Conservation (phyloP, 805 yeast species). For the Brettanomyces sp. region DNA sequence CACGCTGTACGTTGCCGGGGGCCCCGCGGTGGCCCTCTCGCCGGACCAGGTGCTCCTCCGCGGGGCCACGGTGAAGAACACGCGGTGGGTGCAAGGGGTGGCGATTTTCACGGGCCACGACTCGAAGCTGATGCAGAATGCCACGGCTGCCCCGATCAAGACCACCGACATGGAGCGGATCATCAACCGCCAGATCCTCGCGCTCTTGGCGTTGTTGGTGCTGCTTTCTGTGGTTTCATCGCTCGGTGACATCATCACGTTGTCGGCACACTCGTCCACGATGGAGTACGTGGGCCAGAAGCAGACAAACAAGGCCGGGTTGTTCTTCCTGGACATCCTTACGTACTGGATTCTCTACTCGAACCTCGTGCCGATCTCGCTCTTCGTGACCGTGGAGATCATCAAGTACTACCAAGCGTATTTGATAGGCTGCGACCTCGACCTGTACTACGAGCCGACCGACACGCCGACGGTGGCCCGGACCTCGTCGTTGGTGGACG, state of each 20-base stretch:
- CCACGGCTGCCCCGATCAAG: constrained; percentile 97
- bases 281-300: constrained; percentile 60
- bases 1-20: constrained; percentile 51
- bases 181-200: constrained; percentile 86
- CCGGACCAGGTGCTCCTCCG: constrained; percentile 90
- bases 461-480: constrained; percentile 95
- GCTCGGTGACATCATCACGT: constrained; percentile 75
- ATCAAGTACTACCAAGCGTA: constrained; percentile 93
- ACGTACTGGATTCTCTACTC: constrained; percentile 97
- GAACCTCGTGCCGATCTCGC: constrained; percentile 92
- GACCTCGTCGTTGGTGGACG: constrained; percentile 93
- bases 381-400: constrained; percentile 92
- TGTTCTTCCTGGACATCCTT: constrained; percentile 78
- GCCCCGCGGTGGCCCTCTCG: constrained; percentile 53
- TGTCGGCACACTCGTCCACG: constrained; percentile 40
- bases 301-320: constrained; percentile 54
- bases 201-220: constrained; percentile 73
- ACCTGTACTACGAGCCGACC: constrained; percentile 76
- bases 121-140: constrained; percentile 95
- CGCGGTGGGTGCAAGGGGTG: constrained; percentile 90
- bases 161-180: constrained; percentile 94
- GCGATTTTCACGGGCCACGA: constrained; percentile 97
- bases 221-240: constrained; percentile 72
- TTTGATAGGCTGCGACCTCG: constrained; percentile 89
- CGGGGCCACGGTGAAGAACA: constrained; percentile 93